Percentiles rank a stretch among this genome's conserved stretches.
phyloP scores from a whole-genome alignment of 1,139 yeast species.

The Blastobotrys serpentis region DNA sequence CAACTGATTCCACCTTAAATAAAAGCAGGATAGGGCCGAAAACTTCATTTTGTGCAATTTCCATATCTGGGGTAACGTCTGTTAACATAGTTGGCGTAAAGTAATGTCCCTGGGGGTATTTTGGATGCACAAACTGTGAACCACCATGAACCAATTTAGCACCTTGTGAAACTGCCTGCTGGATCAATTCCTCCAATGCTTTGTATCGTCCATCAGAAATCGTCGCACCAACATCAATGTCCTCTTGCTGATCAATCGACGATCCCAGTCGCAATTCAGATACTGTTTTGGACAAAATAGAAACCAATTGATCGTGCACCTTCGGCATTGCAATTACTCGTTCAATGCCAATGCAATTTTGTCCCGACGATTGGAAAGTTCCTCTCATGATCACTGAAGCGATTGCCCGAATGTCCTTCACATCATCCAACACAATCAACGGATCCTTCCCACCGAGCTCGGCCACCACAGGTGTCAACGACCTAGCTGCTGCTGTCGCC shows the following conservation, averaged over 20 bases:
- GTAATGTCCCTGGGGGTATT: constrained; percentile 92
- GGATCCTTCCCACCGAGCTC: constrained; percentile 97
- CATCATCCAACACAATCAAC: constrained; percentile 70
- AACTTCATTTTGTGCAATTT: constrained; percentile 82
- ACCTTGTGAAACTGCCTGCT: constrained; percentile 76
- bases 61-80: constrained; percentile 77
- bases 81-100: constrained; percentile 84
- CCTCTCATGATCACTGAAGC: constrained; percentile 89
- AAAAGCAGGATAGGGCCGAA: constrained; percentile 88
- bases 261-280: constrained; percentile 73
- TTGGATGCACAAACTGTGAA: constrained; percentile 73
- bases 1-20: constrained; percentile 63
- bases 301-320: constrained; percentile 61
- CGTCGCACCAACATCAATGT: constrained; percentile 95
- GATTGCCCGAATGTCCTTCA: constrained; percentile 51
- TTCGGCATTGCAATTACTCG: constrained; percentile 76
- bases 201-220: constrained; percentile 74
- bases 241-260: constrained; percentile 78
- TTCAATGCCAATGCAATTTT: constrained; percentile 95
- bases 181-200: constrained; percentile 60
- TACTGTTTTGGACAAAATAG: constrained; percentile 57
- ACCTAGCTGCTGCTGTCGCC: constrained; percentile 72
- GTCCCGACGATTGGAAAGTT: constrained; percentile 95
- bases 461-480: constrained; percentile 87
- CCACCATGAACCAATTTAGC: constrained; percentile 83